phyloP scores from a whole-genome alignment of 106 monocot species.

The Dendrobium officinale region DNA sequence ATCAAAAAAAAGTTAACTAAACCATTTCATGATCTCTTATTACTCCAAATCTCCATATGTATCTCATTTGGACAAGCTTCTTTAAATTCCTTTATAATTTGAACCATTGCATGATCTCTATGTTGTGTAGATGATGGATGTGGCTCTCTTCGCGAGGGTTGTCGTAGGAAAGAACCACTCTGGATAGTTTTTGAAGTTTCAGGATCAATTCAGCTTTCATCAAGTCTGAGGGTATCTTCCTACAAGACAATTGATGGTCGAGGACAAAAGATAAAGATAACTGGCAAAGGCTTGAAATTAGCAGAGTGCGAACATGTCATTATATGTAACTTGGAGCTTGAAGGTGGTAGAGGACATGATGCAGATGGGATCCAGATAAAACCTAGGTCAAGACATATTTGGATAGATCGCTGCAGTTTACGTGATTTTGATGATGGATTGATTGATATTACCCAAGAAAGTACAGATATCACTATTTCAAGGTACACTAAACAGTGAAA shows the following conservation, averaged over 20 bases:
- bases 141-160: slow-evolving; percentile 88
- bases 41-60: too few relatives aligned
- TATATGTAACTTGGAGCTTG: slow-evolving; percentile 67
- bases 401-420: slow-evolving; percentile 82
- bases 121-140: slow-evolving; percentile 17
- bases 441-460: slow-evolving; percentile 76
- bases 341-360: slow-evolving; percentile 83
- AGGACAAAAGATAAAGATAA: slow-evolving; percentile 61
- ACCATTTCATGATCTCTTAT: too few relatives aligned
- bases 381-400: slow-evolving; percentile 71
- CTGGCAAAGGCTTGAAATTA: slow-evolving; percentile 70
- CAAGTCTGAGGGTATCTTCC: slow-evolving; percentile 59
- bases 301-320: slow-evolving; percentile 81
- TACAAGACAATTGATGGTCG: slow-evolving; percentile 88
- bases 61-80: too few relatives aligned
- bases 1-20: too few relatives aligned
- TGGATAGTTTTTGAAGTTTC: slow-evolving; percentile 95
- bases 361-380: slow-evolving; percentile 87
- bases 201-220: slow-evolving; percentile 68
- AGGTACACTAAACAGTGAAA: slow-evolving; percentile 22
- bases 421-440: slow-evolving; percentile 65
- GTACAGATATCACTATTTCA: slow-evolving; percentile 85
- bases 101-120: too few relatives aligned
- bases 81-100: too few relatives aligned
- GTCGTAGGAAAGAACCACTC: slow-evolving; percentile 53